Evolutionary conservation across 495 filamentous ascomycete species (phyloP), one percentile per base, ranked within the genome.

Genomic region (Tricharina praecox): DNA sequence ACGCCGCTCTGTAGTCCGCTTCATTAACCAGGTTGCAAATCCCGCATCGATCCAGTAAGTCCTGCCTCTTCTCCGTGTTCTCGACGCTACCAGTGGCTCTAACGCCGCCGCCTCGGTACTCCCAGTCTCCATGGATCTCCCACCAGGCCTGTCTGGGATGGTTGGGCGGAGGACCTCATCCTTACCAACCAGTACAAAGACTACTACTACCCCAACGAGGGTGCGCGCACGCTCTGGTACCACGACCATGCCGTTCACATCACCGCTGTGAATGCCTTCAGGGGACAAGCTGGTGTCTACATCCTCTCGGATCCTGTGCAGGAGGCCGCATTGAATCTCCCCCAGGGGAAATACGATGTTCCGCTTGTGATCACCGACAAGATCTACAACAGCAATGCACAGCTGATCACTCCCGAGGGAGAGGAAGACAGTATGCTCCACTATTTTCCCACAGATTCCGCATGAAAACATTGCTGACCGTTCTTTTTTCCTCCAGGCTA

Each of bases 81-180:
- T n/a, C n/a, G n/a, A n/a, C n/a, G n/a, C n/a, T n/a, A n/a, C n/a
- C n/a, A n/a, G n/a, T n/a, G n/a, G n/a, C n/a, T n/a, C n/a, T n/a
- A n/a, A n/a, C n/a, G n/a, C n/a, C n/a, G n/a, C n/a, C n/a, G n/a
- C n/a, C n/a, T n/a, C n/a, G n/a, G n/a, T n/a, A n/a, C n/a, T n/a
- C n/a, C n/a, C n/a, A n/a, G n/a, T 59, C 62, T 74, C n/a, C 72
- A 75, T 39, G 72, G 71, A 2, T 72, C 70, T 0, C 67, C 63
- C 52, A 70, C 66, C 13, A 54, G 62, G 26, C 56, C 64, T 4
- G 56, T 60, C 7, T 64, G 66, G 45, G 73, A 75, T 53, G 73
- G 73, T 0, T 76, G 72, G 73, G 73, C 73, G 9, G 67, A 72
- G 49, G 73, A 75, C 55, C 53, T 62, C 4, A 72, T 67, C 3